Base-by-base conservation (phyloP, 441 rosid genomes). In the Bocquillonia castaneifolia region DNA sequence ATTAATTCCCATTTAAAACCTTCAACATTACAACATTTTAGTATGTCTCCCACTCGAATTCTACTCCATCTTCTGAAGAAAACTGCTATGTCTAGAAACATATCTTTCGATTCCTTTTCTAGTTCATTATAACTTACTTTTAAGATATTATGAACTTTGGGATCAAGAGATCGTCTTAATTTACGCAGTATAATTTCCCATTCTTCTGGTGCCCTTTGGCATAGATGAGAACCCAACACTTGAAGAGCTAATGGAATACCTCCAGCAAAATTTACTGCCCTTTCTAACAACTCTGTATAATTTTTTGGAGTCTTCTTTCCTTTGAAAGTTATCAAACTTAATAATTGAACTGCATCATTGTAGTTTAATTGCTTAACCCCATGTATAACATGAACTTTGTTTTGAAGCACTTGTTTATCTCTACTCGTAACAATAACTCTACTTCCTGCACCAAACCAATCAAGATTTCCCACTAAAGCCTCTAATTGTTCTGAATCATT, bases 51-150 rank as follows among this genome's bases (percentile, higher is more conserved):
- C 6, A 72, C 74, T 32, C 1, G 0, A 53, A 47, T 7, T n/a
- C 14, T 66, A 3, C 42, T 29, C 14, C 2, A 7, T 0, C 73
- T 71, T 5, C 67, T 47, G 10, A 67, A 74, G 51, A 63, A 74
- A 63, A 76, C 74, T 0, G 81, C 67, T 26, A 74, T 68, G 52
- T 78, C 74, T 2, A 74, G 62, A 53, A 69, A 64, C 5, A 59
- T 64, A 0, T 23, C 50, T n/a, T 64, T 74, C 13, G 13, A 17
- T 12, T 10, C 5, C 12, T 39, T 17, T 1, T 58, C 56, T 47
- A 69, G 25, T 14, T 18, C 36, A 14, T 74, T 63, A 18, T 25
- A 64, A 40, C 77, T 57, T 10, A 23, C 59, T 31, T 34, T 1
- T 13, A 69, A 48, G 8, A 69, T 52, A 6, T 39, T 22, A 28